Percentiles rank a stretch among this genome's conserved stretches.
Evolutionary conservation across 2,329 filamentous ascomycete genomes (phyloP).

Genomic region (Dactylellina cionopaga): DNA sequence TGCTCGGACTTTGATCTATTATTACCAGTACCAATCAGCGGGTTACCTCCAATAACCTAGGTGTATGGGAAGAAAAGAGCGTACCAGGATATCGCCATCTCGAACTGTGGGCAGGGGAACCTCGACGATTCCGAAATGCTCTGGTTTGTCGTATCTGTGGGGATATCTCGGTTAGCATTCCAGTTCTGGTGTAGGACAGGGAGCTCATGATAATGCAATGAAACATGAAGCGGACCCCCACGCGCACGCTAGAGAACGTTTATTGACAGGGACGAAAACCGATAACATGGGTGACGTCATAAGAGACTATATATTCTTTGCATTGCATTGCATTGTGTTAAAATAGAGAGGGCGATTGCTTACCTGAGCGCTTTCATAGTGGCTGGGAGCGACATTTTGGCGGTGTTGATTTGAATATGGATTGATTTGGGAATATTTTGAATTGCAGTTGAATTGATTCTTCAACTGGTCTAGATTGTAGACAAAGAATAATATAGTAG

Average conservation of each 20-base stretch:
- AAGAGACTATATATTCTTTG: constrained; percentile 12
- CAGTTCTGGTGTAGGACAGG: background rate
- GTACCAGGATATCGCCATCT: constrained; percentile 69
- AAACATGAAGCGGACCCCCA: constrained; percentile 19
- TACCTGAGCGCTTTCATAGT: constrained; percentile 73
- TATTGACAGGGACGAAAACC: background rate
- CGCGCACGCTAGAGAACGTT: constrained; percentile 30
- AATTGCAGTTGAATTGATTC: background rate
- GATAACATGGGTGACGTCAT: background rate
- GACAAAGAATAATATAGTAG: background rate
- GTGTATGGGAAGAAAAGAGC: constrained; percentile 34
- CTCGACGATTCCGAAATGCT: constrained; percentile 70
- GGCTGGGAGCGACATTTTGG: constrained; percentile 63
- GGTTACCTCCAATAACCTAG: no score
- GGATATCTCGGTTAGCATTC: constrained; percentile 11
- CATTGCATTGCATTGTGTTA: background rate
- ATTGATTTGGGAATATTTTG: background rate
- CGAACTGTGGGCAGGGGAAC: constrained; percentile 71
- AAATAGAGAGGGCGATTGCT: constrained; percentile 55
- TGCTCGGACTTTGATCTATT: constrained; percentile 72
- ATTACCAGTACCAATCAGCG: constrained; percentile 55
- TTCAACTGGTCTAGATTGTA: no score
- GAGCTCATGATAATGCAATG: background rate
- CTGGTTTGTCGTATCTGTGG: constrained; percentile 70
- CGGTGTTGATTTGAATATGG: background rate